These are phyloP conservation scores for Monilinia aucupariae DNA, from an alignment of 2,329 filamentous ascomycete genomes.

Conservation along the genomic window DNA sequence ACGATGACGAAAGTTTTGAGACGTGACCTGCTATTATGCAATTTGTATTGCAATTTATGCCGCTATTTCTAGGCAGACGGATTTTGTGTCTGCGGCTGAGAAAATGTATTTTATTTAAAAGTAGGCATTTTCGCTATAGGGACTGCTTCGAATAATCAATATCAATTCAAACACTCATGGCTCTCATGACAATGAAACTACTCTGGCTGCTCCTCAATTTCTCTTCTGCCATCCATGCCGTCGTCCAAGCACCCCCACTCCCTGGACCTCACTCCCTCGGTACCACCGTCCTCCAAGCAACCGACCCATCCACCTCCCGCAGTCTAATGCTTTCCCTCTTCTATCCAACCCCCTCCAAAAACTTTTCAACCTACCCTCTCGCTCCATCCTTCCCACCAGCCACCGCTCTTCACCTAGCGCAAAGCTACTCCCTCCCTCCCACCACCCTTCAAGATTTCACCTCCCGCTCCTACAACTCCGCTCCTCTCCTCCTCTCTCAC, in stretches of 20 bases:
- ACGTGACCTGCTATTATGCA: neutral
- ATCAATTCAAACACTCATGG: neutral
- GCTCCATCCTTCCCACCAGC: slow-evolving; percentile 1
- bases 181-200: slow-evolving; percentile 2
- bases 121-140: neutral
- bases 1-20: neutral
- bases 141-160: neutral
- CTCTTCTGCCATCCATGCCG: neutral
- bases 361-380: neutral
- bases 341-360: slow-evolving; percentile 12
- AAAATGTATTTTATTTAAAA: neutral
- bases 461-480: slow-evolving; percentile 5
- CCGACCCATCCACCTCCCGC: slow-evolving; percentile 7
- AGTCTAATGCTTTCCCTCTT: slow-evolving; percentile 16
- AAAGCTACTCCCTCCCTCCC: slow-evolving; percentile 6
- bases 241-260: slow-evolving; percentile 8
- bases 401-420: slow-evolving; percentile 7
- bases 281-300: slow-evolving; percentile 11
- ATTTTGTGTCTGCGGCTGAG: neutral
- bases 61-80: slow-evolving; percentile 8
- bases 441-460: neutral
- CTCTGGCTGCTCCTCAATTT: neutral
- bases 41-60: neutral
- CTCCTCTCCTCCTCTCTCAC: neutral
- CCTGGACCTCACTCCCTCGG: slow-evolving; percentile 6